A percentile compares a stretch with the other conserved stretches of the same genome.
Evolutionary conservation across 345 rosid species (phyloP).

Genomic region (Melaleuca alternifolia): DNA sequence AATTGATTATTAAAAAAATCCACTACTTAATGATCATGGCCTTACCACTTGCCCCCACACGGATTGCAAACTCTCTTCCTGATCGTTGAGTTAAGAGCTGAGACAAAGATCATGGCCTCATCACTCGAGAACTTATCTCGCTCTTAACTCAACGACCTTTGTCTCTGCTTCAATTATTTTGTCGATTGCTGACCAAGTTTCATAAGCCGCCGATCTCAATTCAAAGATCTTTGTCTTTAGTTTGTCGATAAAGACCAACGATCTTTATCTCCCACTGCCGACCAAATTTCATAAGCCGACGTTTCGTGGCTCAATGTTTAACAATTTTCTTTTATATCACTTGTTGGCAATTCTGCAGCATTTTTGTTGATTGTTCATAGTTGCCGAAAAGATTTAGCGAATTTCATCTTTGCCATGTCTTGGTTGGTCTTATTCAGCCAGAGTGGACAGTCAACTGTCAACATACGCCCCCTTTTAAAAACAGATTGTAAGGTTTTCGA

Average conservation of each 20-base stretch:
- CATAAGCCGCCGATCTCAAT: not conserved
- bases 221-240: not conserved
- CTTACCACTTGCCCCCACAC: not conserved
- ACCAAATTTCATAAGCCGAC: not conserved
- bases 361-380: not conserved
- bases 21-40: not conserved
- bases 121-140: not conserved
- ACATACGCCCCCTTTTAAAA: no score
- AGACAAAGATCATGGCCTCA: not conserved
- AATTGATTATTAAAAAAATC: not conserved
- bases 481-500: no score
- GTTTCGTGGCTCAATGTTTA: not conserved
- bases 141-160: not conserved
- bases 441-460: no score
- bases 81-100: no score
- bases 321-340: no score
- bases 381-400: not conserved
- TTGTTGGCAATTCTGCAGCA: not conserved
- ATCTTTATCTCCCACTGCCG: not conserved
- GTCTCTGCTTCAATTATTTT: not conserved
- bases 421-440: no score
- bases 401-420: no score
- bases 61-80: not conserved
- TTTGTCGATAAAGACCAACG: not conserved
- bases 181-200: not conserved